These are phyloP conservation scores for Lentinula lateritia DNA, from an alignment of 768 basidiomycete genomes.

Conservation along the genomic window DNA sequence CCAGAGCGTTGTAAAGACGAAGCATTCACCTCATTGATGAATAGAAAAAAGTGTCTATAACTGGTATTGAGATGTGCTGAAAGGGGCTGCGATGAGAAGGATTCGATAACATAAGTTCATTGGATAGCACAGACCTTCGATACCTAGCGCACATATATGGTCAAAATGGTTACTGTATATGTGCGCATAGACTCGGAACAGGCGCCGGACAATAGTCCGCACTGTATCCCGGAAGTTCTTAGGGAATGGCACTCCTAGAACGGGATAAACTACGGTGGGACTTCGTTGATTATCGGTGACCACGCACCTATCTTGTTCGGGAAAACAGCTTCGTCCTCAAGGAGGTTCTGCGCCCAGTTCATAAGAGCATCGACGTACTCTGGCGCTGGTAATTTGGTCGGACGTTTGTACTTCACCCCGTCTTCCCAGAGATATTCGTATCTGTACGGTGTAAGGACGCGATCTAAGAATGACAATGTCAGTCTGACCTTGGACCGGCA, in stretches of 20 bases:
- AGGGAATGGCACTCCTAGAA: conserved; percentile 82
- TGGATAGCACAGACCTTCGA: conserved; percentile 67
- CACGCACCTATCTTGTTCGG: conserved; percentile 87
- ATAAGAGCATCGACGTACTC: conserved; percentile 97
- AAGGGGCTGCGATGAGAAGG: not conserved
- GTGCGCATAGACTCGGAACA: conserved; percentile 98
- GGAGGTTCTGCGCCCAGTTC: conserved; percentile 93
- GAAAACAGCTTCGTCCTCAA: conserved; percentile 91
- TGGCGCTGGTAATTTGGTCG: conserved; percentile 91
- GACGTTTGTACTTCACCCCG: conserved; percentile 78
- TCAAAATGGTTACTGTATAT: conserved; percentile 99
- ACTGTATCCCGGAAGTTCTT: conserved; percentile 86
- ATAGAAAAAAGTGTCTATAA: conserved; percentile 96
- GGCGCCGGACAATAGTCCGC: conserved; percentile 82
- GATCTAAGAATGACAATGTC: not conserved
- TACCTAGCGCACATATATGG: conserved; percentile 95
- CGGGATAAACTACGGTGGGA: not conserved
- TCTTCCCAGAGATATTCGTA: conserved; percentile 97
- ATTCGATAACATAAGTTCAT: not conserved
- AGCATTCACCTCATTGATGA: conserved; percentile 80
- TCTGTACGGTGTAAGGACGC: conserved; percentile 30
- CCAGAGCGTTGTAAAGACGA: not conserved
- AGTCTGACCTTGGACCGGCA: conserved; percentile 79
- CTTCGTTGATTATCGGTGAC: not conserved
- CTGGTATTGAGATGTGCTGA: conserved; percentile 97